Percentiles rank a stretch among this genome's conserved stretches.
phyloP scores from a whole-genome alignment of 768 basidiomycete genomes.

The Psilocybe cubensis region DNA sequence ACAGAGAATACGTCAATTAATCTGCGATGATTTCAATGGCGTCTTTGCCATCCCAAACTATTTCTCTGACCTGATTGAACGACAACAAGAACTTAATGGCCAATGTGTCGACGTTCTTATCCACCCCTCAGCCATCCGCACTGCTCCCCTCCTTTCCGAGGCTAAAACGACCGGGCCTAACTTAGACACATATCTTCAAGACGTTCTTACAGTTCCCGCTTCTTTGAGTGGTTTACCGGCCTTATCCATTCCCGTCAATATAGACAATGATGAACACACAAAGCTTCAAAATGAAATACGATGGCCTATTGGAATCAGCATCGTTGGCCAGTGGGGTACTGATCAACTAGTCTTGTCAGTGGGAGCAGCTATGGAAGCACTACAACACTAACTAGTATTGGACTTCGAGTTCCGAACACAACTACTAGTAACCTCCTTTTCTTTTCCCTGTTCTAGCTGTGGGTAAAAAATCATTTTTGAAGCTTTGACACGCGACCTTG shows the following conservation, averaged over 20 bases:
- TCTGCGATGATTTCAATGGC: constrained; percentile 74
- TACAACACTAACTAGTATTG: neutral
- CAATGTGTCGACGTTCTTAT: constrained; percentile 76
- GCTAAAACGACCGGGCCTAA: constrained; percentile 12
- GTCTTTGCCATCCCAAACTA: constrained; percentile 67
- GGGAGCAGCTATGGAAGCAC: constrained; percentile 34
- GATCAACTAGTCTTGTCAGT: constrained; percentile 63
- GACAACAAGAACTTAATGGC: neutral
- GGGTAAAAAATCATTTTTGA: too few relatives aligned
- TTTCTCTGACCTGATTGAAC: constrained; percentile 30
- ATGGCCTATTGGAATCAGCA: constrained; percentile 85
- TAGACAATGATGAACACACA: neutral
- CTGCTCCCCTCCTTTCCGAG: constrained; percentile 64
- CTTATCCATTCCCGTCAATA: constrained; percentile 65
- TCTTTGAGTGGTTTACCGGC: constrained; percentile 90
- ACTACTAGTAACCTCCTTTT: neutral
- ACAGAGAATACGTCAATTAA: constrained; percentile 71
- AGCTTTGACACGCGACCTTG: too few relatives aligned
- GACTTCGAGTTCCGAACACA: neutral
- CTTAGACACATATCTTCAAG: constrained; percentile 80
- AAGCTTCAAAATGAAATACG: constrained; percentile 43
- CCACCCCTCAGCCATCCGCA: constrained; percentile 87
- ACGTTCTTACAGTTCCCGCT: constrained; percentile 90
- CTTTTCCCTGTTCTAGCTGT: neutral
- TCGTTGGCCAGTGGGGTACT: constrained; percentile 89